phyloP scores from a whole-genome alignment of 352 stramenopile genomes.

The Phytophthora kernoviae region DNA sequence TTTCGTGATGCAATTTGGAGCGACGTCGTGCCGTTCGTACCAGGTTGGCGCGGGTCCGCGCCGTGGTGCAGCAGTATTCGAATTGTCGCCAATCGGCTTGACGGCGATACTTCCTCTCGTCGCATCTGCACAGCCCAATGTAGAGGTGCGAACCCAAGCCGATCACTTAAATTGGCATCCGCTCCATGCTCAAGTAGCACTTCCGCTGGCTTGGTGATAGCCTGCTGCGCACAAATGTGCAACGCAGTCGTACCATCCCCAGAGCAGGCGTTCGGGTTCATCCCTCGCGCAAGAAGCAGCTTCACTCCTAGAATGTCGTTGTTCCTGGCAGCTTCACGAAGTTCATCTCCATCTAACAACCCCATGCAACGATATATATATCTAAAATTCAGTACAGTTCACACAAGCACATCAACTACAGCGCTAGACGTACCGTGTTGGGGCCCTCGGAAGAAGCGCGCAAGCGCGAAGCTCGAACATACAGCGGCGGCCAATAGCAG shows the following conservation, averaged over 20 bases:
- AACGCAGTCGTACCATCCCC: slow-evolving; percentile 72
- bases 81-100: slow-evolving; percentile 75
- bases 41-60: slow-evolving; percentile 47
- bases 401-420: not conserved
- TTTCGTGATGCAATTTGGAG: slow-evolving; percentile 68
- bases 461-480: slow-evolving; percentile 61
- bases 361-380: slow-evolving; percentile 8
- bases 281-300: slow-evolving; percentile 60
- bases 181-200: slow-evolving; percentile 67
- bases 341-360: slow-evolving; percentile 72
- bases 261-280: slow-evolving; percentile 51
- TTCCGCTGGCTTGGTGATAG: slow-evolving; percentile 57
- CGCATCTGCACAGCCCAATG: slow-evolving; percentile 86
- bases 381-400: not conserved
- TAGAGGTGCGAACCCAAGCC: slow-evolving; percentile 74
- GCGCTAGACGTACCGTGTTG: slow-evolving; percentile 53
- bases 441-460: slow-evolving; percentile 70
- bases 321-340: slow-evolving; percentile 74
- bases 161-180: slow-evolving; percentile 63
- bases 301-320: slow-evolving; percentile 71
- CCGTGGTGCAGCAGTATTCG: slow-evolving; percentile 64
- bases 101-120: slow-evolving; percentile 67
- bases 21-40: slow-evolving; percentile 60
- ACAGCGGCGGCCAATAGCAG: slow-evolving; percentile 52
- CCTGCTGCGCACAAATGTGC: slow-evolving; percentile 84